A percentile compares a stretch with the other conserved stretches of the same genome.
Evolutionary conservation across 1,284 basidiomycete species (phyloP).

Genomic region (Lentinula novae-zelandiae): DNA sequence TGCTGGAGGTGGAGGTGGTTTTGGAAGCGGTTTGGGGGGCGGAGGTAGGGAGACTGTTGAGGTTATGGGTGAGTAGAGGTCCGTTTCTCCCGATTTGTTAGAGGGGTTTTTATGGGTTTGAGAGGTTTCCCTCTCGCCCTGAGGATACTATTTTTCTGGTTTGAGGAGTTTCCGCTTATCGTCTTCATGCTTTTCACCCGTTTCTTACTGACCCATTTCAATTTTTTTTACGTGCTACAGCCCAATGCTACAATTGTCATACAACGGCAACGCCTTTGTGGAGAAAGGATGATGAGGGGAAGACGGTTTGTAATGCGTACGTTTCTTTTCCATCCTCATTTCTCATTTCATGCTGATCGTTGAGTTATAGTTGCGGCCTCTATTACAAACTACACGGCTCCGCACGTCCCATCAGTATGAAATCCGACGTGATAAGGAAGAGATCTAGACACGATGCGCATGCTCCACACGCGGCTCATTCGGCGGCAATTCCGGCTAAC

Average conservation of each 20-base stretch:
- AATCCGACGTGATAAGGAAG: constrained; percentile 81
- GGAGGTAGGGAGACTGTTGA: constrained; percentile 31
- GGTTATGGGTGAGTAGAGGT: constrained; percentile 41
- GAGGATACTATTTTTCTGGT: no score
- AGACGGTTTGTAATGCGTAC: constrained; percentile 88
- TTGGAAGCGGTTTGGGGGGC: not conserved
- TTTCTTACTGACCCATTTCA: not conserved
- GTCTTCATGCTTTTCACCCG: no score
- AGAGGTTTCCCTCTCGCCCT: no score
- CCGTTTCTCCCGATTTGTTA: no score
- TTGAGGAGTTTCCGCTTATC: no score
- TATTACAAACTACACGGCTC: constrained; percentile 79
- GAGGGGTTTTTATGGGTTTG: no score
- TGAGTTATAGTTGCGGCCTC: constrained; percentile 32
- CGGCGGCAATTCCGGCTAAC: constrained; percentile 25
- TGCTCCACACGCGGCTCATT: constrained; percentile 49
- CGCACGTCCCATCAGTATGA: constrained; percentile 81
- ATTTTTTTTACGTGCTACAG: constrained; percentile 25
- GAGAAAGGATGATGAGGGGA: constrained; percentile 89
- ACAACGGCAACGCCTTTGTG: constrained; percentile 89
- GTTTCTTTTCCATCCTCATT: constrained; percentile 25
- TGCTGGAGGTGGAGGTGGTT: not conserved
- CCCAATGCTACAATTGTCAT: constrained; percentile 87
- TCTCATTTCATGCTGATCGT: not conserved
- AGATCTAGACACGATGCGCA: constrained; percentile 74